These are phyloP conservation scores for Xylaria polymorpha DNA, from an alignment of 2,329 filamentous ascomycete genomes.

Conservation along the genomic window DNA sequence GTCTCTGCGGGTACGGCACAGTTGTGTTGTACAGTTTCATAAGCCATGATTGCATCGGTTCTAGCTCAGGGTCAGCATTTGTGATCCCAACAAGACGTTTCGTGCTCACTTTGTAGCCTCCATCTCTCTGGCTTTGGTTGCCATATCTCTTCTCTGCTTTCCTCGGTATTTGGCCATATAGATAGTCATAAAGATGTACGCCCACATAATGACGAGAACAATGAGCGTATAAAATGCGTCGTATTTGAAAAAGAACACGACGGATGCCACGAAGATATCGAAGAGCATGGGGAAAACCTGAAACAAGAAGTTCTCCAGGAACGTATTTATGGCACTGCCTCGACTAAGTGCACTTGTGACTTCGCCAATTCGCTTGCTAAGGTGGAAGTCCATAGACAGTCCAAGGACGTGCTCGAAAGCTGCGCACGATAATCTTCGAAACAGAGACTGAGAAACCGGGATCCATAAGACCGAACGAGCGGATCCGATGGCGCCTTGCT, in stretches of 20 bases:
- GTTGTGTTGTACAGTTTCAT: conserved; percentile 72
- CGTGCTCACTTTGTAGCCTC: conserved; percentile 57
- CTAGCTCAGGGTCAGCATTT: conserved; percentile 39
- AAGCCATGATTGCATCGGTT: conserved; percentile 61
- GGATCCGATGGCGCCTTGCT: conserved; percentile 58
- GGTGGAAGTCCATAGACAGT: conserved; percentile 62
- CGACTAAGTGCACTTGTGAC: conserved; percentile 62
- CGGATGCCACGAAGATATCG: conserved; percentile 61
- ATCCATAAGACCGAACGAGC: conserved; percentile 60
- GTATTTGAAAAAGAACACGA: conserved; percentile 59
- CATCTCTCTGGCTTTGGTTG: conserved; percentile 58
- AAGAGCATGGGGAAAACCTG: conserved; percentile 63
- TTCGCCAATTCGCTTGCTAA: conserved; percentile 63
- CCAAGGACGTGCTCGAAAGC: conserved; percentile 61
- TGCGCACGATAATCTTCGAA: conserved; percentile 56
- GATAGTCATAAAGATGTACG: conserved; percentile 62
- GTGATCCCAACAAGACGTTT: background rate
- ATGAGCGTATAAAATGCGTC: conserved; percentile 62
- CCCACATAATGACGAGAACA: conserved; percentile 61
- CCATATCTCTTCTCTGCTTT: conserved; percentile 59
- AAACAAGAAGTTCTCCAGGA: conserved; percentile 61
- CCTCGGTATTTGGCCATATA: conserved; percentile 62
- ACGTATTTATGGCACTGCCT: conserved; percentile 61
- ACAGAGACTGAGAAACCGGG: conserved; percentile 58
- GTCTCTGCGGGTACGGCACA: conserved; percentile 70